Conservation (phyloP, 768 basidiomycete genomes). For the Tricholoma furcatifolium region DNA sequence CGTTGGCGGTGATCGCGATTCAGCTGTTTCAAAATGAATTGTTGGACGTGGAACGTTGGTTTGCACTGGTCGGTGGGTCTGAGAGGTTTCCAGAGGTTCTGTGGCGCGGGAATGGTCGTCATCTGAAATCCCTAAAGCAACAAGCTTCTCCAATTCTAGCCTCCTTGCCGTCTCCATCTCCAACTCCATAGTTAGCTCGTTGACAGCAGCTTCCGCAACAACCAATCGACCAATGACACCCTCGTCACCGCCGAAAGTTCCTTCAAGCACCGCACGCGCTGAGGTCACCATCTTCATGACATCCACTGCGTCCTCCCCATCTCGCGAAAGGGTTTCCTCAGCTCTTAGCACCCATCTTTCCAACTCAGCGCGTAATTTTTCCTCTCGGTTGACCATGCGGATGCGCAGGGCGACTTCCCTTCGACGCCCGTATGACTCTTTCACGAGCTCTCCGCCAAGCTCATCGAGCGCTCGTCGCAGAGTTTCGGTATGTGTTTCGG, state of each 20-base stretch:
- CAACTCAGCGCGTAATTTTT: conserved; percentile 52
- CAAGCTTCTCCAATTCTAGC: conserved; percentile 38
- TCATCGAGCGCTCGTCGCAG: conserved; percentile 68
- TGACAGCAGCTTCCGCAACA: conserved; percentile 47
- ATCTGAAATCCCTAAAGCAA: conserved; percentile 17
- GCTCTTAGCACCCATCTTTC: conserved; percentile 55
- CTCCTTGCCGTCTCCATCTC: conserved; percentile 52
- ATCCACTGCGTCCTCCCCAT: conserved; percentile 5
- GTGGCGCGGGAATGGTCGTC: not conserved
- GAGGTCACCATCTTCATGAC: conserved; percentile 20
- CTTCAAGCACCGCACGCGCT: conserved; percentile 23
- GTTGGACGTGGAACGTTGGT: not conserved
- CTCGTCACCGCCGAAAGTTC: conserved; percentile 20
- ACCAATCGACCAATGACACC: conserved; percentile 55
- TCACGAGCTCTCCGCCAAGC: conserved; percentile 65
- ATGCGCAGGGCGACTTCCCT: conserved; percentile 69
- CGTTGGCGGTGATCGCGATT: too few relatives aligned
- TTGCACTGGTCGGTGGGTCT: not conserved
- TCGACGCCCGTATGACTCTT: conserved; percentile 71
- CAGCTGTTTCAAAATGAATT: not conserved
- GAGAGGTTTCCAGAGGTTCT: not conserved
- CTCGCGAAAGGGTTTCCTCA: conserved; percentile 36
- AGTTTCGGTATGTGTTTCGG: conserved; percentile 41
- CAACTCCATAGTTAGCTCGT: conserved; percentile 56
- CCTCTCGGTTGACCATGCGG: conserved; percentile 62